Base-by-base conservation (phyloP, 2,329 filamentous ascomycete species). In the Stachybotrys chlorohalonatus region DNA sequence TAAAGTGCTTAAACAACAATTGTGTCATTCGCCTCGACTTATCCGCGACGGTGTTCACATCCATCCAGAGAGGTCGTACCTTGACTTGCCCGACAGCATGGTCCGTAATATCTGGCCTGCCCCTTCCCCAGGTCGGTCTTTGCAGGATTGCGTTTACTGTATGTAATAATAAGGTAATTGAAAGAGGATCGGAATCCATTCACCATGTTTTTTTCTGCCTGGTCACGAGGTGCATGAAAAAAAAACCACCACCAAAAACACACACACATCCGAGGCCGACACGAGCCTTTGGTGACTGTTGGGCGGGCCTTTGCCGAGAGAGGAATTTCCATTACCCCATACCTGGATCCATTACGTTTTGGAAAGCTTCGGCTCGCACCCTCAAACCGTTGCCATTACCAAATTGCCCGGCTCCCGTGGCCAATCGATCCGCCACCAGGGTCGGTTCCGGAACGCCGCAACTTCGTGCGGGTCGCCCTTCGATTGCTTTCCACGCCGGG, bases 301-400 rank as follows among this genome's bases (percentile, higher is more conserved):
- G 36, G 36, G 36, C 36, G 11, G 11, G 9, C 46, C 46, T n/a
- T 47, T 36, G 24, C 49, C 49, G 2, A 51, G 32, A 9, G 17
- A 24, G 36, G 56, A 56, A 59, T 63, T 64, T 64, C 62, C 52
- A 63, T 64, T 63, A 62, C 61, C 58, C 49, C 60, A 56, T 56
- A 55, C 54, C 53, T 61, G 57, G 60, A 62, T 59, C 59, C 54
- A 60, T 67, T 68, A 67, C 63, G 60, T 63, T 68, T 64, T 55
- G 31, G 31, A 39, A 36, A 39, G 30, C 50, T 52, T 11, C 36
- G 9, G 36, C 36, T 42, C 2, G 36, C 36, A 42, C 36, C 36
- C 5, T 42, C 36, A 42, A 13, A 65, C 63, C 61, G 65, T 71
- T 71, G 62, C 61, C 64, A 71, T 71, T 71, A 71, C 67, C 59